These are phyloP conservation scores for Zanthoxylum bungeanum DNA, from an alignment of 345 rosid species.

Conservation along the genomic window DNA sequence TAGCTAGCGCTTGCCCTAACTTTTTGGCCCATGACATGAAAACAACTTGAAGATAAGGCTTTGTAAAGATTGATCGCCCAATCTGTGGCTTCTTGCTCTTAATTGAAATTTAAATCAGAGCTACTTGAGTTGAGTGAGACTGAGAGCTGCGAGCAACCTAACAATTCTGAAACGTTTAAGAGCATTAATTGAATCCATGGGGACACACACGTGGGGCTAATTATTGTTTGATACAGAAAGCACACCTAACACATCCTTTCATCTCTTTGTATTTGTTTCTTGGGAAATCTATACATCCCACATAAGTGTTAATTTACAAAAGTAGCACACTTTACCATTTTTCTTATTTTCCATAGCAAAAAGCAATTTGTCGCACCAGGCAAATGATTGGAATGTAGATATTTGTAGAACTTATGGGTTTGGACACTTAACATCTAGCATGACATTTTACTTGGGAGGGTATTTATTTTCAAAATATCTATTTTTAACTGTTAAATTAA, in stretches of 20 bases:
- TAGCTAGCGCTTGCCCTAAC: background rate
- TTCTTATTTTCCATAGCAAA: background rate
- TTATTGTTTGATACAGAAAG: constrained; percentile 14
- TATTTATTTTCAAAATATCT: too few relatives aligned
- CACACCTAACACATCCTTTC: background rate
- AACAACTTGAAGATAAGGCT: constrained; percentile 11
- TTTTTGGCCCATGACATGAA: background rate
- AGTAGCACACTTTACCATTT: too few relatives aligned
- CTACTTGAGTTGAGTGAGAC: too few relatives aligned
- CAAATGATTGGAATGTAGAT: background rate
- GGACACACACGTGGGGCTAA: constrained; percentile 5
- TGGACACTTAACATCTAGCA: background rate
- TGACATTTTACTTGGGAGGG: too few relatives aligned
- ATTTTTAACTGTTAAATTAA: too few relatives aligned
- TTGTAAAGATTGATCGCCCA: background rate
- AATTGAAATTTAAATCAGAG: background rate
- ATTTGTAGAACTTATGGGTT: background rate
- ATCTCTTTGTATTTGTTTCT: background rate
- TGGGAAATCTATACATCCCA: too few relatives aligned
- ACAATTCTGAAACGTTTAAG: background rate
- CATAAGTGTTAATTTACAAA: background rate
- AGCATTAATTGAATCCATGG: background rate
- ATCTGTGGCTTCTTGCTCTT: background rate
- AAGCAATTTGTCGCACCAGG: background rate
- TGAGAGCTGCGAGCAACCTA: background rate